Conservation (phyloP, 2,329 filamentous ascomycete genomes). For the Scleromitrula shiraiana region DNA sequence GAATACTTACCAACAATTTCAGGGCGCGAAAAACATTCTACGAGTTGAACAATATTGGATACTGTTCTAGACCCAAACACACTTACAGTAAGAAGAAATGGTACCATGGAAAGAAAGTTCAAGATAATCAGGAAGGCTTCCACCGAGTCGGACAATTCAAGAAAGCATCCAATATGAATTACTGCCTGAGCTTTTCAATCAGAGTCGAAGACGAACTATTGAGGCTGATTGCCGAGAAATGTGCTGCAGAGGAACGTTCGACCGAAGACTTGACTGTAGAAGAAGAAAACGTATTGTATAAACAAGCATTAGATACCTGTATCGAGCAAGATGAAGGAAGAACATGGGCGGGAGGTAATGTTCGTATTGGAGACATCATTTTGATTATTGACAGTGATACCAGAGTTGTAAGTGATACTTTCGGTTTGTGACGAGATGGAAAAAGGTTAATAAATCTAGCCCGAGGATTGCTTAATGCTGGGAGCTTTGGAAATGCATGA, state of each 20-base stretch:
- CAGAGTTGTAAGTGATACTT: constrained; percentile 34
- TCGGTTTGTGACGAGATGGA: neutral
- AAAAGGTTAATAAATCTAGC: constrained; percentile 1
- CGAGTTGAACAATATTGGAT: constrained; percentile 48
- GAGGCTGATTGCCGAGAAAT: constrained; percentile 6
- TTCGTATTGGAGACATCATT: constrained; percentile 55
- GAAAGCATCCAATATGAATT: constrained; percentile 73
- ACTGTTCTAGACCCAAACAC: constrained; percentile 41
- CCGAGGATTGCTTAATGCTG: constrained; percentile 18
- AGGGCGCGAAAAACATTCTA: constrained; percentile 46
- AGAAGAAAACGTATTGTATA: constrained; percentile 40
- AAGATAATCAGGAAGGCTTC: constrained; percentile 32
- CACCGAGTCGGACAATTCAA: constrained; percentile 58
- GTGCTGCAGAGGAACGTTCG: constrained; percentile 1
- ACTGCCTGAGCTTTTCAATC: constrained; percentile 34
- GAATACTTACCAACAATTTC: constrained; percentile 34
- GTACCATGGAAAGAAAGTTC: constrained; percentile 9
- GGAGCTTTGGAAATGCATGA: constrained; percentile 61
- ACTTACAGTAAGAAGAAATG: constrained; percentile 10
- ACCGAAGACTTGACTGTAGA: constrained; percentile 16
- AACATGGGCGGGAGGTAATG: constrained; percentile 52
- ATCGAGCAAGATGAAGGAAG: constrained; percentile 41
- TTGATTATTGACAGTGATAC: constrained; percentile 64
- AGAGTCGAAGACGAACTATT: constrained; percentile 39
- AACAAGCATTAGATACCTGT: constrained; percentile 40